Evolutionary conservation across 2,329 filamentous ascomycete genomes (phyloP).

Genomic region (Samsoniella hepiali): DNA sequence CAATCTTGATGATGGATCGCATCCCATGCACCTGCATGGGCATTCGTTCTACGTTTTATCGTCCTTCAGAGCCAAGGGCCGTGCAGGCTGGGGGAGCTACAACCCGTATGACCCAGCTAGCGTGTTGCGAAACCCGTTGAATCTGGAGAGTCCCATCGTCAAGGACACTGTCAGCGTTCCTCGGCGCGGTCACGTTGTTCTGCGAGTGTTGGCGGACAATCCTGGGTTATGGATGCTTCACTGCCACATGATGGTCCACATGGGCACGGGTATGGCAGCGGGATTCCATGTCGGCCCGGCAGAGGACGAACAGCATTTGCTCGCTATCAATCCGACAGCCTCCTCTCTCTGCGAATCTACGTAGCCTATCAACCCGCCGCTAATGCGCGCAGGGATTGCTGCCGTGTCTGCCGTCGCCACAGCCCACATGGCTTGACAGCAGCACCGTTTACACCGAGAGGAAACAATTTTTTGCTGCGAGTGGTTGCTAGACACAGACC

Average conservation of each 20-base stretch:
- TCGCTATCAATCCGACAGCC: constrained; percentile 20
- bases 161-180: constrained; percentile 41
- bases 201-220: constrained; percentile 26
- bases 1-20: constrained; percentile 33
- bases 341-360: constrained; percentile 18
- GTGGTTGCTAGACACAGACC: background rate
- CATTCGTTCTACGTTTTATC: constrained; percentile 47
- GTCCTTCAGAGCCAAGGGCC: constrained; percentile 22
- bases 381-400: no score
- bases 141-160: constrained; percentile 24
- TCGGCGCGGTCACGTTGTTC: constrained; percentile 26
- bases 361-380: no score
- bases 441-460: background rate
- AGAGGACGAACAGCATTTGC: constrained; percentile 22
- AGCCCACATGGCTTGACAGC: no score
- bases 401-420: background rate
- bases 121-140: constrained; percentile 8
- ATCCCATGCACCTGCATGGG: constrained; percentile 52
- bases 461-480: background rate
- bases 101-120: constrained; percentile 24
- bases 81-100: constrained; percentile 26
- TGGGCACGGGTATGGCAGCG: constrained; percentile 27
- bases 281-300: constrained; percentile 26
- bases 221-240: constrained; percentile 30
- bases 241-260: constrained; percentile 30